Conservation (phyloP, 129 eudicot genomes). For the Ambrosia trifida region DNA sequence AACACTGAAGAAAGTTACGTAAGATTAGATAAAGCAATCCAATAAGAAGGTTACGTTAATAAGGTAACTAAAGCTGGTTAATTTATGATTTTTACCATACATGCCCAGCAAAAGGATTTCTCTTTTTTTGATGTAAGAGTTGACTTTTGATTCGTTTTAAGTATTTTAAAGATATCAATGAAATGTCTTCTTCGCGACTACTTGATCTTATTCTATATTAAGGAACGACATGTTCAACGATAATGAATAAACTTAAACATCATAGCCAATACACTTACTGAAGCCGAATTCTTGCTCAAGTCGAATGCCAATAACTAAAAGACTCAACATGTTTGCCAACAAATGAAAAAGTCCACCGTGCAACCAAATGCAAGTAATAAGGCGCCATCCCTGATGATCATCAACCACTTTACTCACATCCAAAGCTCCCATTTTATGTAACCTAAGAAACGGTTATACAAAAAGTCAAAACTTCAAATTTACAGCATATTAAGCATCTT, state of each 20-base stretch:
- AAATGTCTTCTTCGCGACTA: not conserved
- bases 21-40: too few species aligned
- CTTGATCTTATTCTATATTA: constrained; percentile 7
- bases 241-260: not conserved
- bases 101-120: not conserved
- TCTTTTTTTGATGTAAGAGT: not conserved
- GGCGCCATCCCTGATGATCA: constrained; percentile 81
- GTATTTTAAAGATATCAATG: not conserved
- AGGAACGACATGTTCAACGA: constrained; percentile 7
- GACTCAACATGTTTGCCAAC: constrained; percentile 89
- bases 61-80: not conserved
- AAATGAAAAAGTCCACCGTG: constrained; percentile 91
- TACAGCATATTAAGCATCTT: not conserved
- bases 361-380: constrained; percentile 84
- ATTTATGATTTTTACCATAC: not conserved
- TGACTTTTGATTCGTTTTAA: not conserved
- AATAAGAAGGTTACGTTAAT: not conserved
- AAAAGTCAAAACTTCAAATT: not conserved
- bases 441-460: constrained; percentile 45
- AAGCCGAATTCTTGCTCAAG: constrained; percentile 95
- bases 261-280: constrained; percentile 48
- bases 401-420: constrained; percentile 76
- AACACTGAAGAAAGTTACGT: too few species aligned
- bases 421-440: constrained; percentile 90
- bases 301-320: constrained; percentile 82